Base-by-base conservation (phyloP, 139 green algal species). In the Auxenochlorella pyrenoidosa region DNA sequence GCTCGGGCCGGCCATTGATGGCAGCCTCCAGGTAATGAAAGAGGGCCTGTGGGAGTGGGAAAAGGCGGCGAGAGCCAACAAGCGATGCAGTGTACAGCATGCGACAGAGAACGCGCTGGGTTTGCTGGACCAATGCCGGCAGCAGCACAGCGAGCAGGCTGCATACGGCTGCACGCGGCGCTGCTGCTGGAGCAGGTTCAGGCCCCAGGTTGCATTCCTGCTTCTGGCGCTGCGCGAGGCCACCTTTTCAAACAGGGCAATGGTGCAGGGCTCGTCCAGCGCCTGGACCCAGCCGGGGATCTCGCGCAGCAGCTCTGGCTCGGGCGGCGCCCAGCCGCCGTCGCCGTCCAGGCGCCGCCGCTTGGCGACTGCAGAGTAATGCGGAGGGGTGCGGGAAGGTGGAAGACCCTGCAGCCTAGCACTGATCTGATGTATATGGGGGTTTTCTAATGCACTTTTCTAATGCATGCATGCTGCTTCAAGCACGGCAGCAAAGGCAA, bases 171-270 rank as follows among this genome's bases (percentile, higher is more conserved):
- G 15, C 54, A 58, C 12, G 8, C 54, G 22, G 54, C 54, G 54
- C 54, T 63, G 15, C 54, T 24, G 18, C 47, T 54, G 32, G 22
- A 40, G 66, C 66, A 41, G 63, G 8, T 2, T 2, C 63, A 36
- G 8, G 63, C 8, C 34, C 22, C 63, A 72, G n/a, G 24, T 8
- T 32, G 65, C 26, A 32, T 2, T 24, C 24, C n/a, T 30, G 26
- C 66, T 24, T 28, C 30, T 41, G 34, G 66, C 30, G 3, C 30
- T 41, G 66, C 66, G 10, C 66, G 0, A 6, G 3, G 22, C 63
- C 68, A 43, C 68, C 75, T 65, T 73, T 28, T 84, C 79, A 75
- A 84, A 84, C 79, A 84, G 54, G 2, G 51, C 79, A 4, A 73
- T 24, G 32, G 3, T 51, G 79, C 47, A 40, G 22, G 47, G 79